These are phyloP conservation scores for Xanthoceras sorbifolium DNA, from an alignment of 345 rosid species.

Conservation along the genomic window DNA sequence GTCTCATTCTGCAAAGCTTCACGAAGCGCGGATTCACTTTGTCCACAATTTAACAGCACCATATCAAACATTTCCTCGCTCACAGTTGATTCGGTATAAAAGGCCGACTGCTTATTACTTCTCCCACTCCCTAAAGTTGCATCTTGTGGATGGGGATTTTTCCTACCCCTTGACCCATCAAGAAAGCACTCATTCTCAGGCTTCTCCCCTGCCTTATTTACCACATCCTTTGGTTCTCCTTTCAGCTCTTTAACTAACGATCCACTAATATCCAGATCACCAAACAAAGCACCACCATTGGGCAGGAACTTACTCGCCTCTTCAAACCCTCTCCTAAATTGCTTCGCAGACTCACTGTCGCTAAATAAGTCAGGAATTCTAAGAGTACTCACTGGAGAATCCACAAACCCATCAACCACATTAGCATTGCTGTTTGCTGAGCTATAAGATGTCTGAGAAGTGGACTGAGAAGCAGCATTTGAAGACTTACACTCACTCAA, in stretches of 20 bases:
- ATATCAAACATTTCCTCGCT: constrained; percentile 52
- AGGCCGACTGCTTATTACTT: constrained; percentile 53
- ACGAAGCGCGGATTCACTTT: constrained; percentile 37
- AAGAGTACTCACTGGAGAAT: constrained; percentile 45
- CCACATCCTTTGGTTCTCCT: constrained; percentile 27
- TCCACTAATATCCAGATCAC: constrained; percentile 33
- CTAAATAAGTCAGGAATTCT: constrained; percentile 40
- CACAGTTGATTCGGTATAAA: constrained; percentile 38
- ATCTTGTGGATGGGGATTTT: constrained; percentile 37
- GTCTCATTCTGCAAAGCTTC: constrained; percentile 36
- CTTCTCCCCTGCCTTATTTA: constrained; percentile 22
- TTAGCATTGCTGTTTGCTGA: constrained; percentile 28
- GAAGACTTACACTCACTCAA: constrained; percentile 25
- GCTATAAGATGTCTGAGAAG: constrained; percentile 34
- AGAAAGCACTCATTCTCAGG: constrained; percentile 19
- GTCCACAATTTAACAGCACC: constrained; percentile 40
- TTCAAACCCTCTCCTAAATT: constrained; percentile 58
- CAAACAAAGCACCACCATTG: constrained; percentile 23
- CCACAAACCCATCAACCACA: constrained; percentile 39
- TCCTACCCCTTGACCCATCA: constrained; percentile 40
- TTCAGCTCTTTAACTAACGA: constrained; percentile 31
- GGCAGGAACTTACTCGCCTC: constrained; percentile 69
- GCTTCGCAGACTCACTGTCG: constrained; percentile 47
- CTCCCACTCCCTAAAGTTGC: constrained; percentile 35
- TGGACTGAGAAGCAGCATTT: constrained; percentile 26